Conservation (phyloP, 495 filamentous ascomycete species). For the Hypoxylon subgilvum region DNA sequence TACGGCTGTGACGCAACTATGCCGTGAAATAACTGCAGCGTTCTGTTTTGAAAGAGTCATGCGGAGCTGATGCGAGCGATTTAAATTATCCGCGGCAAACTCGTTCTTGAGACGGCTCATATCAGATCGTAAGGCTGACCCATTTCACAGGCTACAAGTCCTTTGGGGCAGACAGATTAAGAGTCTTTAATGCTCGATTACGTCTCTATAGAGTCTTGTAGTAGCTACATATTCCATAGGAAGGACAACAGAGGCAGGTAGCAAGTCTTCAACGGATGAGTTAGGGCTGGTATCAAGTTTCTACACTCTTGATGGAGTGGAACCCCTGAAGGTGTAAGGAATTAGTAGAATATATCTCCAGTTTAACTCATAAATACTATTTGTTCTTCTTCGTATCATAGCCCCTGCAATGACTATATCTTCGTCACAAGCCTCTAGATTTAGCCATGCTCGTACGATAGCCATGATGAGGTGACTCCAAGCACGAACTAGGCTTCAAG, state of each 20-base stretch:
- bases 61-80: constrained; percentile 46
- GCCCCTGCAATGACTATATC: constrained; percentile 21
- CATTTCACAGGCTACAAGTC: constrained; percentile 26
- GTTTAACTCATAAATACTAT: constrained; percentile 23
- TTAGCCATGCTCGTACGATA: constrained; percentile 27
- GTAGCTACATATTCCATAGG: constrained; percentile 44
- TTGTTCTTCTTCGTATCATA: constrained; percentile 27
- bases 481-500: constrained; percentile 39
- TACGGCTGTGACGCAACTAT: constrained; percentile 35
- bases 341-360: neutral
- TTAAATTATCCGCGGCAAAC: constrained; percentile 41
- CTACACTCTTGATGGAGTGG: neutral
- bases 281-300: neutral
- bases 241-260: constrained; percentile 43
- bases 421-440: constrained; percentile 23
- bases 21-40: constrained; percentile 42
- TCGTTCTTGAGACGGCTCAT: constrained; percentile 32
- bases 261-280: constrained; percentile 8
- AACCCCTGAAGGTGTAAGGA: neutral
- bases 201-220: constrained; percentile 38
- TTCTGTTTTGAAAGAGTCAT: constrained; percentile 48
- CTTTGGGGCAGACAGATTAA: constrained; percentile 46
- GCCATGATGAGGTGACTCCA: constrained; percentile 45
- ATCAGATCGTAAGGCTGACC: neutral
- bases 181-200: constrained; percentile 42